These are phyloP conservation scores for Geotrichum citri-aurantii DNA, from an alignment of 1,139 yeast genomes.

Conservation along the genomic window DNA sequence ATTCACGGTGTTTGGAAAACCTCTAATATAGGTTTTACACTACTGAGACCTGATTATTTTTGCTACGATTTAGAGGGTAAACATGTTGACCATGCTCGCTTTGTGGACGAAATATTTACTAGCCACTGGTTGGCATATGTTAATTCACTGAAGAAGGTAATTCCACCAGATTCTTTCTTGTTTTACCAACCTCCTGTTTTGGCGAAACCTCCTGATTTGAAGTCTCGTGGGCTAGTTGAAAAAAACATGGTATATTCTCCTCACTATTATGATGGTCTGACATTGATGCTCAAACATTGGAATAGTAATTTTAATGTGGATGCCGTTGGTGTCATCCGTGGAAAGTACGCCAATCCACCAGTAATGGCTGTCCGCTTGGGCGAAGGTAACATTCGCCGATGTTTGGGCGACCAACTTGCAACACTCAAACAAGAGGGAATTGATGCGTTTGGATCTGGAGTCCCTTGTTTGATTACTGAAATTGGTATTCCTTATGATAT, in stretches of 20 bases:
- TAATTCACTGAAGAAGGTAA: constrained; percentile 29
- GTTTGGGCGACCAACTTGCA: constrained; percentile 58
- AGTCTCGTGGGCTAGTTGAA: constrained; percentile 36
- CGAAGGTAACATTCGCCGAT: constrained; percentile 66
- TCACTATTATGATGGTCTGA: constrained; percentile 90
- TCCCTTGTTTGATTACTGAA: constrained; percentile 67
- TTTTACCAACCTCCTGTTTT: constrained; percentile 81
- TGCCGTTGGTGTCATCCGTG: constrained; percentile 84
- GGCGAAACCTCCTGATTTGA: constrained; percentile 64
- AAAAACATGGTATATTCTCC: constrained; percentile 64
- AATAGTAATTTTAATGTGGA: constrained; percentile 57
- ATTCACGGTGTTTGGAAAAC: constrained; percentile 70
- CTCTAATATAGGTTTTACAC: constrained; percentile 28
- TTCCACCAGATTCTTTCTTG: constrained; percentile 48
- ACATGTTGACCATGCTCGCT: constrained; percentile 45
- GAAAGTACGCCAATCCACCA: constrained; percentile 60
- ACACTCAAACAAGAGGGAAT: constrained; percentile 59
- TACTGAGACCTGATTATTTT: constrained; percentile 48
- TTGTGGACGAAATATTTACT: constrained; percentile 57
- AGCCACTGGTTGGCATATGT: constrained; percentile 51
- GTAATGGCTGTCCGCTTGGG: constrained; percentile 75
- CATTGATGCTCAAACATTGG: constrained; percentile 86
- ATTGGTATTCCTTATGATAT: constrained; percentile 98
- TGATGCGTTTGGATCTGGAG: constrained; percentile 30
- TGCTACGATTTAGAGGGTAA: constrained; percentile 39